A percentile compares a stretch with the other conserved stretches of the same genome.
Evolutionary conservation across 306 rosid genomes (phyloP).

Genomic region (Dryas alaskensis): DNA sequence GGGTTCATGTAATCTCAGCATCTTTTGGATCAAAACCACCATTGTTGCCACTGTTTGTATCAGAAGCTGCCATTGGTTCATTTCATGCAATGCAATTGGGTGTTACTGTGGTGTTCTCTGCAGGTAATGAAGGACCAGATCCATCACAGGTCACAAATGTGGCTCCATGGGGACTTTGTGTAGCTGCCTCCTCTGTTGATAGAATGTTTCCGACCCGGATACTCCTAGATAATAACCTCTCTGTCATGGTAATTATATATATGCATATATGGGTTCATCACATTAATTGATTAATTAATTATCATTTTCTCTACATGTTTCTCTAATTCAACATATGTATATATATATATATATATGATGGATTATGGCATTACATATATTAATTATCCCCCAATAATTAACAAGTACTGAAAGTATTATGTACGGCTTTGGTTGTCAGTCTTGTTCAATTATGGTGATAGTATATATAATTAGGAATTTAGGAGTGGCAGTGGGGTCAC

Average conservation of each 20-base stretch:
- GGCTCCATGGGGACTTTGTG: constrained; percentile 50
- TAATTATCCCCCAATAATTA: not conserved
- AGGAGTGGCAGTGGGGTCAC: not conserved
- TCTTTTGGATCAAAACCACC: constrained; percentile 49
- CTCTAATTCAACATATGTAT: not conserved
- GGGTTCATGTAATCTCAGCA: constrained; percentile 50
- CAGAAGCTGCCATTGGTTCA: constrained; percentile 38
- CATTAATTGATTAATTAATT: no score
- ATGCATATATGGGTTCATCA: not conserved
- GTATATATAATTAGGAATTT: not conserved
- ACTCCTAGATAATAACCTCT: constrained; percentile 22
- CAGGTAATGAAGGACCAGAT: constrained; percentile 50
- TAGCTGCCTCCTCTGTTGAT: constrained; percentile 59
- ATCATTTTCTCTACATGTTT: not conserved
- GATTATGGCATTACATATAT: not conserved
- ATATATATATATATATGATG: not conserved
- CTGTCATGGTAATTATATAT: constrained; percentile 21
- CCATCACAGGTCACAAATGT: constrained; percentile 49
- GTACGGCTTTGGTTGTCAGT: not conserved
- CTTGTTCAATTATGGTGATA: not conserved
- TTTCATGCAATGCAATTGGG: constrained; percentile 56
- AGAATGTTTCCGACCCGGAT: constrained; percentile 42
- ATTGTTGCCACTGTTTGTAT: constrained; percentile 24
- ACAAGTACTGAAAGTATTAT: not conserved
- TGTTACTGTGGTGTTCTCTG: constrained; percentile 49